Evolutionary conservation across 257 asterid genomes (phyloP).

Genomic region (Przewalskia tangutica): DNA sequence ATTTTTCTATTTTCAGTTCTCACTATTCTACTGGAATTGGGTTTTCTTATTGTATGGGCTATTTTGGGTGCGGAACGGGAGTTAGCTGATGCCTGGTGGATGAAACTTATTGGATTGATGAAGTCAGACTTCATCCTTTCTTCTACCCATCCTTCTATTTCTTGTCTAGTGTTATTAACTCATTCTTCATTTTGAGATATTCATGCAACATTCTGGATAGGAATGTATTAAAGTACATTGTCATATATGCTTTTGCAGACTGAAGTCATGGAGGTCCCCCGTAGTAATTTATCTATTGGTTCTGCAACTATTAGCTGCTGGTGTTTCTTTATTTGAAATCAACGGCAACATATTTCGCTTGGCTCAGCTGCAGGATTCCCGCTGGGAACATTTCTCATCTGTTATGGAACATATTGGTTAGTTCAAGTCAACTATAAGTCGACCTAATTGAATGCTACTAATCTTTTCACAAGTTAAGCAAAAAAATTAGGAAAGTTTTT

Average conservation of each 20-base stretch:
- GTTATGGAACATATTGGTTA: conserved; percentile 70
- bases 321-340: conserved; percentile 50
- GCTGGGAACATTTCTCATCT: conserved; percentile 55
- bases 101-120: conserved; percentile 60
- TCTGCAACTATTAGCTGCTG: conserved; percentile 46
- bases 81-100: conserved; percentile 62
- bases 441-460: background rate
- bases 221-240: background rate
- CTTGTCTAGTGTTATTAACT: background rate
- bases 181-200: background rate
- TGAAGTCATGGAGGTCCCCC: conserved; percentile 59
- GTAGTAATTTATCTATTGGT: conserved; percentile 39
- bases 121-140: conserved; percentile 29
- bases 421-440: conserved; percentile 17
- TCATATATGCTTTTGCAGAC: conserved; percentile 38
- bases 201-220: background rate
- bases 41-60: conserved; percentile 37
- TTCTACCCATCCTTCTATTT: background rate
- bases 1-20: conserved; percentile 41
- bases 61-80: conserved; percentile 37
- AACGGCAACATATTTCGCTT: conserved; percentile 40
- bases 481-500: background rate
- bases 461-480: background rate
- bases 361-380: conserved; percentile 43
- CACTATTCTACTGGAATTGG: conserved; percentile 40